These are phyloP conservation scores for Blastobotrys buckinghamii DNA, from an alignment of 1,139 yeast species.

Conservation along the genomic window DNA sequence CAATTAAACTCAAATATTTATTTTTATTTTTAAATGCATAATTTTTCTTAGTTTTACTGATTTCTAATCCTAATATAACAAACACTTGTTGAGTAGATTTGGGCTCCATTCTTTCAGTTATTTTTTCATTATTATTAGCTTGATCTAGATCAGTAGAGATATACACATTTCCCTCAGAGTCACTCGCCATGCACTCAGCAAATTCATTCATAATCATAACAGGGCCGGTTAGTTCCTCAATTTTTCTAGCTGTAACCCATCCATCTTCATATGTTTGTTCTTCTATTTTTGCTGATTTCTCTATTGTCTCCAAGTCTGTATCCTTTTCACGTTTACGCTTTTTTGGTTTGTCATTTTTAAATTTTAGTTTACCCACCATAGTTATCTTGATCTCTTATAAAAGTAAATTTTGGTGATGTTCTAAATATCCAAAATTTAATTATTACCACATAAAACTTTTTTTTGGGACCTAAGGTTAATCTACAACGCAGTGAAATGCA, in stretches of 20 bases:
- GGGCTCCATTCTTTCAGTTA: constrained; percentile 39
- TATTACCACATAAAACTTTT: no score
- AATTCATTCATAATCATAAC: constrained; percentile 18
- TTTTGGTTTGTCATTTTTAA: constrained; percentile 39
- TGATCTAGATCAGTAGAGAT: constrained; percentile 24
- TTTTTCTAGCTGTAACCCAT: constrained; percentile 35
- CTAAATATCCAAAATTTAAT: no score
- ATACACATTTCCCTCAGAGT: constrained; percentile 20
- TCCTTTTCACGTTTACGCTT: constrained; percentile 22
- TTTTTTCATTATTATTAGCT: constrained; percentile 16
- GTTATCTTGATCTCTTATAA: no score
- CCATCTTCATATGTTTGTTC: constrained; percentile 22
- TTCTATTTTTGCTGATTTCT: constrained; percentile 8
- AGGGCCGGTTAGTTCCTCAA: constrained; percentile 38
- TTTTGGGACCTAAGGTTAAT: no score
- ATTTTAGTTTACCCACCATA: constrained; percentile 41
- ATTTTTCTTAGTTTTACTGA: constrained; percentile 14
- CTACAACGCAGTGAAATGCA: no score
- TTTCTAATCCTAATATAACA: constrained; percentile 28
- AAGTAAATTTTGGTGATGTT: no score
- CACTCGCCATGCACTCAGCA: constrained; percentile 24
- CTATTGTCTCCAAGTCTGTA: constrained; percentile 17
- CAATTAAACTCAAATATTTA: constrained; percentile 30
- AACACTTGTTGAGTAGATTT: constrained; percentile 37
- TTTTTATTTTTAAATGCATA: constrained; percentile 33